Evolutionary conservation across 495 filamentous ascomycete species (phyloP), one percentile per base, ranked within the genome.

Genomic region (Aspergillus ellipticus): DNA sequence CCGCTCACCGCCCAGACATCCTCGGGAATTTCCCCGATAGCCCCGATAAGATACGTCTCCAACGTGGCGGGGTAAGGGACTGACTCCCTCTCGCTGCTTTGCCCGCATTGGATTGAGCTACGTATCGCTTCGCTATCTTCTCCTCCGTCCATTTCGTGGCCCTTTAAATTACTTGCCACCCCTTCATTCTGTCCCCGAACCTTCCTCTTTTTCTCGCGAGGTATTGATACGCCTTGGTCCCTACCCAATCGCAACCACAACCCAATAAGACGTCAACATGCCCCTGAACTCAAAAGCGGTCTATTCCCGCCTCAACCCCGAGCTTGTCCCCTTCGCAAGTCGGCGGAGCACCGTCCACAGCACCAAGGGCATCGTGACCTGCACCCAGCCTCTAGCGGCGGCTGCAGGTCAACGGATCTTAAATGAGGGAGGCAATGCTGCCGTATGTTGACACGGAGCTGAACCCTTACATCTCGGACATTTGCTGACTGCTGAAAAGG

Each of bases 291-390:
- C 79, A 17, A 77, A 71, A 53, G 80, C 83, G 31, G 67, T 92
- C 26, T 92, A 85, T 65, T 81, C 86, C 45, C 77, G 82, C 52
- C 67, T 74, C 29, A 79, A 87, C 43, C 80, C 80, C 19, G 80
- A 80, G 35, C 82, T 72, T 26, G 75, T 82, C 56, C 80, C 84
- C 42, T 96, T 91, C 69, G 77, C 92, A 9, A 93, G 90, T 66
- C 85, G 94, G 37, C 83, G 94, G 58, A 96, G 92, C 59, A 89
- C 92, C 29, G 89, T 97, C 7, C 92, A 97, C 67, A 96, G 91
- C 68, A 89, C 88, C 16, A 87, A 95, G 68, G 94, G 92, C 31
- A 96, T 98, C 43, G 87, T 98, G 50, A 81, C 93, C 26, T 96
- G 89, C 65, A 90, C 90, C 2, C 94, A 98, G 72, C 90, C 94